Evolutionary conservation across 345 rosid genomes (phyloP).

Genomic region (Gossypium thurberi): DNA sequence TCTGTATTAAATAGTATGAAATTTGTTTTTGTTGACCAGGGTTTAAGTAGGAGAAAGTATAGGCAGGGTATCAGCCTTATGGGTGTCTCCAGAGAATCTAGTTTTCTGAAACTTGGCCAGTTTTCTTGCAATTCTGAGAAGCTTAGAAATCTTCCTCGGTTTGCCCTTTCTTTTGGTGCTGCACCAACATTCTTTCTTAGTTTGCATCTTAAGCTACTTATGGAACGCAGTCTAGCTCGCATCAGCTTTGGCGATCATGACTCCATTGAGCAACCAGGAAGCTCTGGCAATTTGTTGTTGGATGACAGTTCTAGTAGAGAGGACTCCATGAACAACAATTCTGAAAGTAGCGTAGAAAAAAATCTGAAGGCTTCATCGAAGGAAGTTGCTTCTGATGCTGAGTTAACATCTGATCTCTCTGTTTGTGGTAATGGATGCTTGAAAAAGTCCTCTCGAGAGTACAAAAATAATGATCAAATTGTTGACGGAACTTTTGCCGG

Average conservation of each 20-base stretch:
- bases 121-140: conserved; percentile 27
- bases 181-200: conserved; percentile 53
- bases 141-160: conserved; percentile 31
- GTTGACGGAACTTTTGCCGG: conserved; percentile 17
- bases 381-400: conserved; percentile 7
- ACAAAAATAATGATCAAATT: background rate
- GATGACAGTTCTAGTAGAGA: conserved; percentile 26
- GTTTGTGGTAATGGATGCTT: background rate
- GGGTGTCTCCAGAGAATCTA: conserved; percentile 29
- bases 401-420: background rate
- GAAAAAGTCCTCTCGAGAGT: background rate
- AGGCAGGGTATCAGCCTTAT: conserved; percentile 26
- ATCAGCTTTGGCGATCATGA: conserved; percentile 31
- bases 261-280: conserved; percentile 30
- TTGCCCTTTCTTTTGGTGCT: conserved; percentile 46
- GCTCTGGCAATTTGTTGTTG: conserved; percentile 25
- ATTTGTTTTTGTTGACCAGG: conserved; percentile 36
- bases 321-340: conserved; percentile 22
- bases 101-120: conserved; percentile 19
- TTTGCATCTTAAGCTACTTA: conserved; percentile 62
- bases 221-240: conserved; percentile 32
- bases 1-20: conserved; percentile 13
- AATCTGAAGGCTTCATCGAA: conserved; percentile 11
- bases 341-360: conserved; percentile 24
- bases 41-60: conserved; percentile 35